These are phyloP conservation scores for Wickerhamiella azymoides DNA, from an alignment of 805 yeast genomes.

Conservation along the genomic window DNA sequence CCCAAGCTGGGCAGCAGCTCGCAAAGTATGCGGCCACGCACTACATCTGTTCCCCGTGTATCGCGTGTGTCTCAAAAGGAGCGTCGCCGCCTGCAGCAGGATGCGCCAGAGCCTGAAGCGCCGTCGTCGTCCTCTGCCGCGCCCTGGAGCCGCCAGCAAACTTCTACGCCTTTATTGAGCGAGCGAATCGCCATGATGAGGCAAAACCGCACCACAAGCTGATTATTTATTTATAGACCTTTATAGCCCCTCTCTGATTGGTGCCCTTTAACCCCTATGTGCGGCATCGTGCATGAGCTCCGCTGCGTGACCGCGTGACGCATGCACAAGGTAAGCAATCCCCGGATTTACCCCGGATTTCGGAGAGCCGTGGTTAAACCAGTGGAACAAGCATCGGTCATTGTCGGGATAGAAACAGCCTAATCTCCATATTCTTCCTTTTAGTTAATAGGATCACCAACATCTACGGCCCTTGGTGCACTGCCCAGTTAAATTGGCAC, in stretches of 20 bases:
- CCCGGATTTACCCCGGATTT: neutral
- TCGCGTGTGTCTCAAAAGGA: constrained; percentile 6
- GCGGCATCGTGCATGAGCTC: neutral
- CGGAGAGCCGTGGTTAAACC: too few species aligned
- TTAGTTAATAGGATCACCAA: too few species aligned
- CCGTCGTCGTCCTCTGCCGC: neutral
- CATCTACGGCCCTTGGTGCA: too few species aligned
- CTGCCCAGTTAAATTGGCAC: too few species aligned
- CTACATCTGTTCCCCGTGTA: neutral
- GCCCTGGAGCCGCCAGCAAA: constrained; percentile 6
- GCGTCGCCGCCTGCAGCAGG: neutral
- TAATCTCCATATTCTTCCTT: too few species aligned
- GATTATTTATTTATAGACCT: neutral
- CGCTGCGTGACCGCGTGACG: neutral
- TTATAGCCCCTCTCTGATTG: neutral
- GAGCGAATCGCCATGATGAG: constrained; percentile 2
- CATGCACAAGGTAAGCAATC: neutral
- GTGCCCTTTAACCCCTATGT: neutral
- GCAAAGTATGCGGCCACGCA: neutral
- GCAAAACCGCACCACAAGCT: neutral
- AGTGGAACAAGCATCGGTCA: too few species aligned
- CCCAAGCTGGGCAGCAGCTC: constrained; percentile 1
- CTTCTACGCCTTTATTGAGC: neutral
- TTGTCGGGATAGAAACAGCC: too few species aligned
- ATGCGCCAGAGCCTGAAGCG: neutral